Evolutionary conservation across 306 rosid species (phyloP).

Genomic region (Urtica urens): DNA sequence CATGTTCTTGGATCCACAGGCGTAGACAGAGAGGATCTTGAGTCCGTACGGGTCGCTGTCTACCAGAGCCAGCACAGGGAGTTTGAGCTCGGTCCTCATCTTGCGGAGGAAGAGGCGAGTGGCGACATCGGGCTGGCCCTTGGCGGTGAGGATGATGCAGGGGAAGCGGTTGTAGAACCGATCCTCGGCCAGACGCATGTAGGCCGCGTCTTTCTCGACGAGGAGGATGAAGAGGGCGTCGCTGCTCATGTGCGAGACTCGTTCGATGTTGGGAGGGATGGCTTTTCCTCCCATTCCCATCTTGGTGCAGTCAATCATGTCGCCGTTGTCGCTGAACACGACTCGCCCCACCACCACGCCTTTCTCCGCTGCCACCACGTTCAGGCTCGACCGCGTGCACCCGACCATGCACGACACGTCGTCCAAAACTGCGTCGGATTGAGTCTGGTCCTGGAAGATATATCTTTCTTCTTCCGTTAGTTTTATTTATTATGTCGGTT

Average conservation of each 20-base stretch:
- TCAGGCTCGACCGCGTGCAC: slow-evolving; percentile 76
- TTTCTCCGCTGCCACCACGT: slow-evolving; percentile 76
- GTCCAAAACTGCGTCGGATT: slow-evolving; percentile 75
- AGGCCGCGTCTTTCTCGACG: slow-evolving; percentile 95
- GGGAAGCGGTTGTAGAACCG: slow-evolving; percentile 84
- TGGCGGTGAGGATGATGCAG: slow-evolving; percentile 59
- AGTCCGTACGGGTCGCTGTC: slow-evolving; percentile 91
- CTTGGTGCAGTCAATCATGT: slow-evolving; percentile 86
- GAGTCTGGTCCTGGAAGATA: slow-evolving; percentile 72
- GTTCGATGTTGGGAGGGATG: slow-evolving; percentile 74
- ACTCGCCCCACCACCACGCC: slow-evolving; percentile 89
- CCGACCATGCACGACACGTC: slow-evolving; percentile 86
- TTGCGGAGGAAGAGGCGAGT: slow-evolving; percentile 80
- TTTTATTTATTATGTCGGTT: too few relatives aligned
- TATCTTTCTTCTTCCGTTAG: too few relatives aligned
- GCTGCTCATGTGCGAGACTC: slow-evolving; percentile 90
- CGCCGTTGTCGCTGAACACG: slow-evolving; percentile 86
- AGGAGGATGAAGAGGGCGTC: slow-evolving; percentile 74
- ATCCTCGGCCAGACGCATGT: slow-evolving; percentile 84
- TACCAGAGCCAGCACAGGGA: slow-evolving; percentile 78
- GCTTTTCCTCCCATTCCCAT: slow-evolving; percentile 99
- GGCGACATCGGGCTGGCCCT: slow-evolving; percentile 89
- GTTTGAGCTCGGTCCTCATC: slow-evolving; percentile 80
- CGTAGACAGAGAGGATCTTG: slow-evolving; percentile 78
- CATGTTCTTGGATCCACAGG: slow-evolving; percentile 92